A percentile compares a stretch with the other conserved stretches of the same genome.
Evolutionary conservation across 176 grass and related monocot species (phyloP).

Genomic region (Phoenix roebelenii): DNA sequence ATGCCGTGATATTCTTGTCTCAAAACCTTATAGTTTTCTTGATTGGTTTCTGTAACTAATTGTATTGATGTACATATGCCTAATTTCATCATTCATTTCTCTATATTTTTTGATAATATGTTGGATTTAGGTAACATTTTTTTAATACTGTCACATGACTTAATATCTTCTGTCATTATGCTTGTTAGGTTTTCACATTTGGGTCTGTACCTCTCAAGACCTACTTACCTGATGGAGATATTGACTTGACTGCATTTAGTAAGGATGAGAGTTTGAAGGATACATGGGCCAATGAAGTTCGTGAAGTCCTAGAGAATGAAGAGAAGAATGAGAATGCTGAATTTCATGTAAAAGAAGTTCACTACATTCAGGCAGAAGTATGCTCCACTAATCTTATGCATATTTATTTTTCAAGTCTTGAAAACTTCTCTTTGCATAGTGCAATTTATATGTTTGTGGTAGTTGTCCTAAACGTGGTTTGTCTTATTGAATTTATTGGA

Average conservation of each 20-base stretch:
- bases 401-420: too few species aligned
- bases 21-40: too few species aligned
- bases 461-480: too few species aligned
- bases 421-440: too few species aligned
- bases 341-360: slow-evolving; percentile 85
- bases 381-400: neutral
- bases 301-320: slow-evolving; percentile 73
- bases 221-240: slow-evolving; percentile 98
- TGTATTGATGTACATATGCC: too few species aligned
- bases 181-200: slow-evolving; percentile 69
- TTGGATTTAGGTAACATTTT: neutral
- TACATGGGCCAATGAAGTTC: slow-evolving; percentile 66
- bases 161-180: too few species aligned
- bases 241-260: slow-evolving; percentile 85
- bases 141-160: neutral
- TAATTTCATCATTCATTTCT: too few species aligned
- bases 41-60: too few species aligned
- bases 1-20: too few species aligned
- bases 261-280: slow-evolving; percentile 66
- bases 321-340: slow-evolving; percentile 77
- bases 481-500: too few species aligned
- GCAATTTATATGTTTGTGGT: too few species aligned
- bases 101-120: too few species aligned
- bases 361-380: slow-evolving; percentile 99
- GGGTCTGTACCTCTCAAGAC: slow-evolving; percentile 96